Evolutionary conservation across 441 rosid species (phyloP).

Genomic region (Pelargonium citronellum): DNA sequence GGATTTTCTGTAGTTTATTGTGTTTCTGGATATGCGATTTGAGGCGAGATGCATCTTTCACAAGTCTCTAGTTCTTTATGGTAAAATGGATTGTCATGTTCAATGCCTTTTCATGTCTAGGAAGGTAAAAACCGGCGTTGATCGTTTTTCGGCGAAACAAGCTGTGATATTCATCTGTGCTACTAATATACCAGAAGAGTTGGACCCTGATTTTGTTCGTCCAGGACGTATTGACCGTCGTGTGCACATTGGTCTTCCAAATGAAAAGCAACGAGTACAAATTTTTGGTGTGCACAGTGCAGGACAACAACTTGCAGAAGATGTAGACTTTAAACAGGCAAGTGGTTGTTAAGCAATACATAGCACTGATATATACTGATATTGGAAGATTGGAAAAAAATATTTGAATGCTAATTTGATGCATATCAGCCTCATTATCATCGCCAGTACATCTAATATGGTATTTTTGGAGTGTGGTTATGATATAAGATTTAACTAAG

Average conservation of each 20-base stretch:
- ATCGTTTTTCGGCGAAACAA: constrained; percentile 86
- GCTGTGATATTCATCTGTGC: constrained; percentile 99
- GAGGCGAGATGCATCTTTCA: neutral
- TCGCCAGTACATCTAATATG: neutral
- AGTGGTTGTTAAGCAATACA: constrained; percentile 16
- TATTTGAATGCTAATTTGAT: neutral
- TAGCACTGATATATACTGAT: neutral
- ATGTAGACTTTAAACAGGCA: constrained; percentile 77
- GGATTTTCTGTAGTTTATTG: neutral
- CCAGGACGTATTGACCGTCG: constrained; percentile 93
- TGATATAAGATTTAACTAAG: neutral
- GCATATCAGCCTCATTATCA: neutral
- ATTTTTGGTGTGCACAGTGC: constrained; percentile 88
- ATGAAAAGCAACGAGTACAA: constrained; percentile 83
- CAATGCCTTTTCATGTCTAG: constrained; percentile 32
- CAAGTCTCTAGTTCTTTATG: neutral
- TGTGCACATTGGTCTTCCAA: constrained; percentile 87
- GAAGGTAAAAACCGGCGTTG: constrained; percentile 86
- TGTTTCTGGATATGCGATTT: neutral
- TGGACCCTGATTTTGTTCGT: constrained; percentile 89
- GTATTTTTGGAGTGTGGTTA: neutral
- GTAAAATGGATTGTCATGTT: constrained; percentile 20
- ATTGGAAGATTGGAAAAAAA: neutral
- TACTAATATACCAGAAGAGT: constrained; percentile 93
- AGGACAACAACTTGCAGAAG: constrained; percentile 74